Evolutionary conservation across 2,329 filamentous ascomycete genomes (phyloP).

Genomic region (Microcyclospora tardicrescens): DNA sequence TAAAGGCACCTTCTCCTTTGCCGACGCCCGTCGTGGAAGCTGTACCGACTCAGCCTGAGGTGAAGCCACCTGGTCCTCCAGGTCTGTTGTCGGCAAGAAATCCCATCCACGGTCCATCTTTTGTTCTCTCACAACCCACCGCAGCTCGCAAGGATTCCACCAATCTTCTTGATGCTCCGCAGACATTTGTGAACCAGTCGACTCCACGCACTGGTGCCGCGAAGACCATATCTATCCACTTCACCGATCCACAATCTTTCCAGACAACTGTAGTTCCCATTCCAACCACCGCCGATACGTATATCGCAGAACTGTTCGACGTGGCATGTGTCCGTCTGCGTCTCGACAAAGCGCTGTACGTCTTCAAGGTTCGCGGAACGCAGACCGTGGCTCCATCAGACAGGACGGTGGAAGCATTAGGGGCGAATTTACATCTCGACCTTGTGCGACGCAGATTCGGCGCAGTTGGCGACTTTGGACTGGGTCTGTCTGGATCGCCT

Average conservation of each 20-base stretch:
- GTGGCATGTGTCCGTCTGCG: conserved; percentile 64
- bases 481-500: conserved; percentile 56
- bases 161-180: conserved; percentile 31
- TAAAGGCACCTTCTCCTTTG: conserved; percentile 22
- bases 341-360: conserved; percentile 65
- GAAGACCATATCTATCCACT: conserved; percentile 53
- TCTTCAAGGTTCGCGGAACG: conserved; percentile 63
- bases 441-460: conserved; percentile 62
- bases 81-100: conserved; percentile 32
- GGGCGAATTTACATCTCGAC: conserved; percentile 62
- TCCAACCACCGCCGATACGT: conserved; percentile 69
- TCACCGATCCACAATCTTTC: conserved; percentile 52
- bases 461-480: conserved; percentile 49
- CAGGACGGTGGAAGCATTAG: conserved; percentile 65
- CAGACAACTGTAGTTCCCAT: conserved; percentile 58
- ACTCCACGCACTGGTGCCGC: conserved; percentile 33
- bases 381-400: conserved; percentile 65
- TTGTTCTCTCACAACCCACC: conserved; percentile 25
- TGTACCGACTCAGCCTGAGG: conserved; percentile 8
- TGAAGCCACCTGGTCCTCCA: conserved; percentile 13
- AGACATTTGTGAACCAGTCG: conserved; percentile 29
- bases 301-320: conserved; percentile 70
- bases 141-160: conserved; percentile 31
- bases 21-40: conserved; percentile 14
- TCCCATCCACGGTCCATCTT: conserved; percentile 38